Percentiles rank a stretch among this genome's conserved stretches.
Evolutionary conservation across 371 early-diverging fungal genomes (phyloP).

Genomic region (Mortierella sp.): DNA sequence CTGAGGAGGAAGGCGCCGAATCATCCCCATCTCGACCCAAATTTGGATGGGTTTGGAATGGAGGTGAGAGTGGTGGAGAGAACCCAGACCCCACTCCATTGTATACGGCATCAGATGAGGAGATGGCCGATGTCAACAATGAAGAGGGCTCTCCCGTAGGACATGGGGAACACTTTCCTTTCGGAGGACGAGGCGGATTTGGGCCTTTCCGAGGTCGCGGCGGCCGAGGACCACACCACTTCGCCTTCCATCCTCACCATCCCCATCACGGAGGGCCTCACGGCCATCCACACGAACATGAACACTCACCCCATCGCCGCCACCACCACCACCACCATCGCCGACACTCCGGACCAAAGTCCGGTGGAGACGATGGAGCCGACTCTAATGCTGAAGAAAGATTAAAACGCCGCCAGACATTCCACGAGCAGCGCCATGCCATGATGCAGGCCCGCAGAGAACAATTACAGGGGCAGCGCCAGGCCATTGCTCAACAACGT

Average conservation of each 20-base stretch:
- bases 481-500: slow-evolving; percentile 29
- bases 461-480: slow-evolving; percentile 22
- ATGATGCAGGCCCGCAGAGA: slow-evolving; percentile 23
- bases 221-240: slow-evolving; percentile 14
- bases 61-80: slow-evolving; percentile 17
- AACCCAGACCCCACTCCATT: slow-evolving; percentile 27
- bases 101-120: slow-evolving; percentile 38
- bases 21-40: slow-evolving; percentile 23
- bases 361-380: slow-evolving; percentile 28
- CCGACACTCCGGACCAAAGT: slow-evolving; percentile 40
- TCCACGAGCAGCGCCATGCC: slow-evolving; percentile 33
- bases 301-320: background rate
- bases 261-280: slow-evolving; percentile 5
- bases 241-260: slow-evolving; percentile 19
- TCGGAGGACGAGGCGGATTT: slow-evolving; percentile 15
- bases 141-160: background rate
- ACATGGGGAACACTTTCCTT: background rate
- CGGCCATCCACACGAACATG: background rate
- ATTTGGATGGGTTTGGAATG: slow-evolving; percentile 51
- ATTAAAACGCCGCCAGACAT: slow-evolving; percentile 42
- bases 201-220: slow-evolving; percentile 32
- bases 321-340: slow-evolving; percentile 24
- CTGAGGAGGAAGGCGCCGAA: slow-evolving; percentile 4
- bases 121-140: slow-evolving; percentile 32
- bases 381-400: slow-evolving; percentile 14